A percentile compares a stretch with the other conserved stretches of the same genome.
Conservation (phyloP, 495 filamentous ascomycete genomes). For the Bathelium albidoporum region DNA sequence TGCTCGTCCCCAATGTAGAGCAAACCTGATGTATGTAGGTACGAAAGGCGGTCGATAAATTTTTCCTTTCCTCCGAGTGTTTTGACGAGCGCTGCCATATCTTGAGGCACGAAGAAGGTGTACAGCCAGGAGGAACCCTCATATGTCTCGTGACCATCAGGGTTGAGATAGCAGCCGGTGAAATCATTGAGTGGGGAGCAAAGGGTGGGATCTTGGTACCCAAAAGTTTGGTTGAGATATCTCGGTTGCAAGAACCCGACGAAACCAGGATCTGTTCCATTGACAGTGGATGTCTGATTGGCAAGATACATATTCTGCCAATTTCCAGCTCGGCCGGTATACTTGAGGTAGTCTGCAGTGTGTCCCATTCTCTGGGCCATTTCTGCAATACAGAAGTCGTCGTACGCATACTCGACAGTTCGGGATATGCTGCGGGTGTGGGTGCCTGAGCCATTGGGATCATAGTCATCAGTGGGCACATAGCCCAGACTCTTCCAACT, state of each 20-base stretch:
- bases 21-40: constrained; percentile 31
- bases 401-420: constrained; percentile 68
- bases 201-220: constrained; percentile 33
- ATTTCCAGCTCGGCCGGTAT: constrained; percentile 44
- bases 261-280: constrained; percentile 19
- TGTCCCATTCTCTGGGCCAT: constrained; percentile 47
- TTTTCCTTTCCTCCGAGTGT: constrained; percentile 27
- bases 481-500: constrained; percentile 60
- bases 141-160: constrained; percentile 34
- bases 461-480: constrained; percentile 59
- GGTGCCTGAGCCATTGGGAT: constrained; percentile 52
- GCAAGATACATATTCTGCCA: constrained; percentile 34
- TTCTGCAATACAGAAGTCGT: constrained; percentile 63
- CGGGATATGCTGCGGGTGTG: constrained; percentile 62
- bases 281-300: constrained; percentile 15
- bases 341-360: constrained; percentile 42
- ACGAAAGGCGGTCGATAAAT: constrained; percentile 32
- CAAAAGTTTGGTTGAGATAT: constrained; percentile 20
- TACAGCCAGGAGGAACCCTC: constrained; percentile 31
- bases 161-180: constrained; percentile 53
- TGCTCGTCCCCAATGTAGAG: constrained; percentile 36
- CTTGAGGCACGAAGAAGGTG: constrained; percentile 34
- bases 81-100: constrained; percentile 30
- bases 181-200: constrained; percentile 47
- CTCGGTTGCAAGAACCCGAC: constrained; percentile 19